These are phyloP conservation scores for Leccinum disarticulatum DNA, from an alignment of 768 basidiomycete genomes.

Conservation along the genomic window DNA sequence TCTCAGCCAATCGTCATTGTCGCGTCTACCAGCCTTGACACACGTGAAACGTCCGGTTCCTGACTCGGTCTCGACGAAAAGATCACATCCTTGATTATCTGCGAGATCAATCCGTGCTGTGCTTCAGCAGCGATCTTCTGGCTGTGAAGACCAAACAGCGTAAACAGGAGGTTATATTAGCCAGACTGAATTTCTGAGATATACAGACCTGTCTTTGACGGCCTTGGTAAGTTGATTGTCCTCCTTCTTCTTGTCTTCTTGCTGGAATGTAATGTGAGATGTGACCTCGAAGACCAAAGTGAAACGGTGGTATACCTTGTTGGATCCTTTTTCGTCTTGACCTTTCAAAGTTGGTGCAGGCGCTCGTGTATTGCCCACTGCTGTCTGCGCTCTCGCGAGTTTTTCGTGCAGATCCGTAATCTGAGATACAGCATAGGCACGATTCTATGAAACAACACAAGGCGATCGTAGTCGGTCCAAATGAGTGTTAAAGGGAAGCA, in stretches of 20 bases:
- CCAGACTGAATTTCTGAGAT: not conserved
- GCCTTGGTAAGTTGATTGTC: conserved; percentile 85
- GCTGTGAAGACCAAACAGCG: conserved; percentile 40
- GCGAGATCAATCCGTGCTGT: conserved; percentile 91
- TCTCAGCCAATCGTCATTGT: conserved; percentile 32
- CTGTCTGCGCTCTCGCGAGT: conserved; percentile 65
- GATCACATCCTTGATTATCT: conserved; percentile 90
- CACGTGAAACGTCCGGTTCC: conserved; percentile 22
- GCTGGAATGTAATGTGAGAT: conserved; percentile 20
- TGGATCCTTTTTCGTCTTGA: conserved; percentile 42
- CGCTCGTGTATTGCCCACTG: conserved; percentile 59
- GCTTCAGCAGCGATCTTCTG: conserved; percentile 88
- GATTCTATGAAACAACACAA: conserved; percentile 58
- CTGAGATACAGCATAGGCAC: conserved; percentile 91
- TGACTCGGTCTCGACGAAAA: conserved; percentile 59
- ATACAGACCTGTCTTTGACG: conserved; percentile 81
- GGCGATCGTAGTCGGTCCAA: not conserved
- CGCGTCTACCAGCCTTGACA: conserved; percentile 36
- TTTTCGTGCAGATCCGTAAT: conserved; percentile 90
- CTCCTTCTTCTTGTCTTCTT: conserved; percentile 80
- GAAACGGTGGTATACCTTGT: conserved; percentile 39
- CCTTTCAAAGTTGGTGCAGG: conserved; percentile 52
- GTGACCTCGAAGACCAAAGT: not conserved
- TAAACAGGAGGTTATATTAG: too few relatives aligned
- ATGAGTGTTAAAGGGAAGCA: conserved; percentile 19